Evolutionary conservation across 1,284 basidiomycete species (phyloP), one percentile per base, ranked within the genome.

Genomic region (Cerioporus squamosus): DNA sequence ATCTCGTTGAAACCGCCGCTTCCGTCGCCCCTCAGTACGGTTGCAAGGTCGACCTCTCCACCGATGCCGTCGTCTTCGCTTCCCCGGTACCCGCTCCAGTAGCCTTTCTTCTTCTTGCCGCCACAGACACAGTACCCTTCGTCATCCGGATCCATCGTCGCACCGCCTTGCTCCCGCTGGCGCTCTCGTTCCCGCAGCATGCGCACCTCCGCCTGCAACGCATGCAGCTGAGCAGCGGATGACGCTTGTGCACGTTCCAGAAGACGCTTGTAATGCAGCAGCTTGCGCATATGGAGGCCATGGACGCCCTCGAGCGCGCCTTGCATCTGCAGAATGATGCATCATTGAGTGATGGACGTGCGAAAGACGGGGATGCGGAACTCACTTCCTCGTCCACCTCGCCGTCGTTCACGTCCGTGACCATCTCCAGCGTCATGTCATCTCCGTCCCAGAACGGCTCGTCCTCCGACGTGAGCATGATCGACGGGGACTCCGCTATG

Each of bases 171-270:
- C 49, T 70, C 65, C 22, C 65, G 61, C 51, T 76, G 68, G 12
- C 75, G 66, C 48, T 75, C 72, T 18, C 67, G 66, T 18, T 79
- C 77, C 14, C 85, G 81, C 15, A 89, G 72, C 40, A 88, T 70
- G 46, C 82, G 74, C 5, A 91, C 76, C 67, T 93, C 89, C 2
- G 88, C 90, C 70, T 92, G 90, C 2, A 93, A 75, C 0, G 91
- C 90, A 65, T 92, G 90, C 2, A 92, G 77, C 66, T 93, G 90
- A 1, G 90, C 86, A 0, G 91, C 89, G 2, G 87, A 81, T 8
- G 86, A 85, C 1, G 87, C 85, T 66, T 93, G 90, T 1, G 89
- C 81, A 44, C 88, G 87, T 66, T 92, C 90, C 10, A 93, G 80
- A 1, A 93, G 79, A 2, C 90, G 82, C 66, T 87, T 90, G 73